Evolutionary conservation across 116 monocot species (phyloP), one percentile per base, ranked within the genome.

Genomic region (Trichopus zeylanicus): DNA sequence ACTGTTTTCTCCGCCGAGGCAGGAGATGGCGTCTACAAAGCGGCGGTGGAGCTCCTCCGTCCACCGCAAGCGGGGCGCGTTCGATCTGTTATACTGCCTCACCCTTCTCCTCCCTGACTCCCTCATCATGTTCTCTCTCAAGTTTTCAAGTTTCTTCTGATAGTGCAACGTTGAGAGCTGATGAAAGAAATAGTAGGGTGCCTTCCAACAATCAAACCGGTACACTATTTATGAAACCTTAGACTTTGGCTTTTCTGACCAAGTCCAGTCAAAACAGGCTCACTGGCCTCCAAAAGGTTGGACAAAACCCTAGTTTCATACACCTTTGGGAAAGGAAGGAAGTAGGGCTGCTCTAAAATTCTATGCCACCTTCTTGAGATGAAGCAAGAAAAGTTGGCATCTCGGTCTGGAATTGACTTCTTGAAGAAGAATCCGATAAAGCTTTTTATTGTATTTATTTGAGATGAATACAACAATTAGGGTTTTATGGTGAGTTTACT

Each of bases 1-100:
- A 93, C 93, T 73, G 16, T 70, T 48, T 18, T 70, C 67, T 22
- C 93, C 93, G 23, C 93, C 93, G 30, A 93, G 88, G 71, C 48
- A 57, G 18, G 73, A 27, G 42, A 93, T 69, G 11, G 82, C 85
- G 2, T 75, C 73, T 21, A 85, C 67, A 51, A 93, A 93, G 27
- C 64, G 56, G 32, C 47, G 66, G 53, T 93, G 93, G 16, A 93
- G 82, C 62, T 85, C 88, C 57, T 80, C 81, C 29, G 84, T 80
- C 93, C 93, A 5, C 52, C 81, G 78, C 48, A 87, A 64, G 61
- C 92, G 80, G 2, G 92, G 92, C 26, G 71, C 61, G 10, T 81
- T 81, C 1, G 92, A 84, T 46, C 87, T 68, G 48, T 68, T 74
- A 74, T 92, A 92, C 55, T 74, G 78, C 57, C 92, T 77, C 26